Evolutionary conservation across 192 early-diverging fungal species (phyloP).

Genomic region (Cladochytrium replicatum): DNA sequence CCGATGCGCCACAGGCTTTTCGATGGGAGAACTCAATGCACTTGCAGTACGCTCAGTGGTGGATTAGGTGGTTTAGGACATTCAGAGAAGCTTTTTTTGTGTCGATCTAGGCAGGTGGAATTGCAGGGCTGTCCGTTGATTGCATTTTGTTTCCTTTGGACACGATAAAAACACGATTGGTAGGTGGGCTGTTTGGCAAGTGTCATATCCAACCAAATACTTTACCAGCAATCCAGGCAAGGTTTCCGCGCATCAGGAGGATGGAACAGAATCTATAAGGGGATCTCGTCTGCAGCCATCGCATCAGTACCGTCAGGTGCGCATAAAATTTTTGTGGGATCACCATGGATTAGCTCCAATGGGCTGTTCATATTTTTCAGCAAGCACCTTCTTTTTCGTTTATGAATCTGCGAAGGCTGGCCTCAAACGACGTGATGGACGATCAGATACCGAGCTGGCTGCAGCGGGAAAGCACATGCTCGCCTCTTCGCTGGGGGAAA

Average conservation of each 20-base stretch:
- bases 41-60: no score
- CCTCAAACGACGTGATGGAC: no score
- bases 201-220: neutral
- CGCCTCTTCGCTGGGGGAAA: slow-evolving; percentile 81
- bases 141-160: slow-evolving; percentile 90
- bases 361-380: slow-evolving; percentile 10
- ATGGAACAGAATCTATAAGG: slow-evolving; percentile 82
- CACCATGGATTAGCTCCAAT: neutral
- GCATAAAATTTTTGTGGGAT: neutral
- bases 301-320: slow-evolving; percentile 84
- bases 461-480: slow-evolving; percentile 72
- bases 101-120: slow-evolving; percentile 54
- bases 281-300: slow-evolving; percentile 79
- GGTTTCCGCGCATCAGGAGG: slow-evolving; percentile 82
- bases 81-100: neutral
- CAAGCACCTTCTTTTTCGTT: slow-evolving; percentile 76
- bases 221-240: slow-evolving; percentile 53
- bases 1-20: no score
- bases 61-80: no score
- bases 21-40: no score
- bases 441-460: slow-evolving; percentile 32
- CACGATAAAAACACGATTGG: slow-evolving; percentile 91
- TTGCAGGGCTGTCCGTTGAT: slow-evolving; percentile 90
- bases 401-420: slow-evolving; percentile 74
- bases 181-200: slow-evolving; percentile 13